Conservation (phyloP, 225 moss, liverwort and hornwort species). For the Ulota crispa region DNA sequence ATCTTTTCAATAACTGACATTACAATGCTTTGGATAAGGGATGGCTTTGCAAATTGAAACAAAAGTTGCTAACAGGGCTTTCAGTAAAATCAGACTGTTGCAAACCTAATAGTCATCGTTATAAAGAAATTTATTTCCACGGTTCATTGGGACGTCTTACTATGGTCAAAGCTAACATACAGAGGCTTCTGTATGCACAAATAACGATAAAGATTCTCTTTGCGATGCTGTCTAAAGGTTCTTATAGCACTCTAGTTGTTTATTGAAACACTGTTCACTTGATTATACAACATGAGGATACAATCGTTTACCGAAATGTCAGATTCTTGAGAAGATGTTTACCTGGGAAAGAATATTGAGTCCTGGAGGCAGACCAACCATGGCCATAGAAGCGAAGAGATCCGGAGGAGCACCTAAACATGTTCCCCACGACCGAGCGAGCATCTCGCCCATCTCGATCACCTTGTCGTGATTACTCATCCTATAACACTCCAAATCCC, state of each 20-base stretch:
- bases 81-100: not conserved
- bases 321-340: not conserved
- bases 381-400: constrained; percentile 77
- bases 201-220: not conserved
- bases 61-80: not conserved
- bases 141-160: not conserved
- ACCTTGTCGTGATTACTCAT: constrained; percentile 74
- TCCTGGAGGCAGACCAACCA: constrained; percentile 84
- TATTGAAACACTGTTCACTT: not conserved
- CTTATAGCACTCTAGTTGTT: not conserved
- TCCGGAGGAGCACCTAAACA: constrained; percentile 68
- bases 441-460: constrained; percentile 74
- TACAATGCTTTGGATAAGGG: not conserved
- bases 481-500: constrained; percentile 47
- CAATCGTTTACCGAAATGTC: not conserved
- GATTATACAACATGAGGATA: not conserved
- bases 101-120: not conserved
- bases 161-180: not conserved
- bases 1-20: not conserved
- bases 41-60: not conserved
- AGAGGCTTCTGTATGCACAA: not conserved
- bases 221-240: not conserved
- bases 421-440: constrained; percentile 74
- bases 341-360: constrained; percentile 65
- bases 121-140: not conserved